Evolutionary conservation across 2,329 filamentous ascomycete genomes (phyloP), one percentile per base, ranked within the genome.

Genomic region (Sporothrix brasiliensis): DNA sequence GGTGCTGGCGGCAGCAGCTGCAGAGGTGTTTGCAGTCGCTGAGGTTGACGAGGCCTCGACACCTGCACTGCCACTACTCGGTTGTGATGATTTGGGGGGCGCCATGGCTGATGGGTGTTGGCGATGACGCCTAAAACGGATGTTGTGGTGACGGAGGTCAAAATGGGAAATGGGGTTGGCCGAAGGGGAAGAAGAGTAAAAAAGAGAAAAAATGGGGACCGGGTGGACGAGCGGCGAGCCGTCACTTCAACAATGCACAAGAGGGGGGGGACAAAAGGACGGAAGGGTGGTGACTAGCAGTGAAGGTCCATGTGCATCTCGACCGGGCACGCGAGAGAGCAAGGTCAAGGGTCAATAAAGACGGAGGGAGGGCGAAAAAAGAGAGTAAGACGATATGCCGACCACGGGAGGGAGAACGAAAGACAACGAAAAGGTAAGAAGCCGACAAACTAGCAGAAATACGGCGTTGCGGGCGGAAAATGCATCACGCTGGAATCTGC

Each of bases 51-150:
- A 49, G 44, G 39, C 56, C 16, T 66, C 67, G n/a, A 16, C 61
- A 34, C 67, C 67, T 24, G 68, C 56, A 67, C 60, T 63, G 69
- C 49, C 47, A 67, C 30, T 52, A 44, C 49, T 61, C 53, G 58
- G 54, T 27, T 69, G 69, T 30, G 71, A 49, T n/a, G 67, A 34
- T 60, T 73, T 74, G 54, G 69, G 67, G n/a, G 73, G 73, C 67
- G 71, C 70, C 73, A 74, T 74, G 47, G 68, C 58, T 34, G 34
- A 11, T 19, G 41, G 41, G 27, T 39, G 47, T 24, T 68, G 56
- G 71, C 54, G 58, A 69, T 65, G 61, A 54, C 66, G 70, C 69
- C 69, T 5, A 44, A 34, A 65, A 24, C 30, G 41, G 14, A n/a
- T 24, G 6, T 58, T 68, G 52, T 41, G 54, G 68, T 67, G 63